Percentiles rank a stretch among this genome's conserved stretches.
Conservation (phyloP, 192 early-diverging fungal genomes). For the Jimgerdemannia flammicorona region DNA sequence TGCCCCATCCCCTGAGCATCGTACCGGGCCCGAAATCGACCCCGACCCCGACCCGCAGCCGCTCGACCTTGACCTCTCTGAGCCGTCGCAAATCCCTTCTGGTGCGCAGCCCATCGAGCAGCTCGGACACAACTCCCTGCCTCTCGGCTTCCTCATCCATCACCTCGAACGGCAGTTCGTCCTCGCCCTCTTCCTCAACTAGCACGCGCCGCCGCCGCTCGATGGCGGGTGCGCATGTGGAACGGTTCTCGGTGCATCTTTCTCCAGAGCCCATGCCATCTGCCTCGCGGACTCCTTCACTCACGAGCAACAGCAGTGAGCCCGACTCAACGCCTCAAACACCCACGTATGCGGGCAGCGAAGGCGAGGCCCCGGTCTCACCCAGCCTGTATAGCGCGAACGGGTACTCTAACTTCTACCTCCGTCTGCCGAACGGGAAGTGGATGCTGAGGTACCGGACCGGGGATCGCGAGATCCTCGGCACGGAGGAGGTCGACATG, state of each 20-base stretch:
- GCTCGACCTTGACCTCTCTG: not conserved
- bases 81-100: not conserved
- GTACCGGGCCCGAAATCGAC: too few relatives aligned
- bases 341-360: not conserved
- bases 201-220: not conserved
- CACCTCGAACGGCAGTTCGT: not conserved
- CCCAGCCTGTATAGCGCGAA: not conserved
- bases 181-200: not conserved
- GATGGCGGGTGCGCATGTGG: not conserved
- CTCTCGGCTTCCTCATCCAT: not conserved
- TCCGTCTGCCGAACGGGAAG: slow-evolving; percentile 29
- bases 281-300: not conserved
- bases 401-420: slow-evolving; percentile 30
- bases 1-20: too few relatives aligned
- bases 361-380: not conserved
- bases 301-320: not conserved
- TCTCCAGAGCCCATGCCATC: not conserved
- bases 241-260: not conserved
- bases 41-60: too few relatives aligned
- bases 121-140: not conserved
- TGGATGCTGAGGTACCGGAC: slow-evolving; percentile 36
- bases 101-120: not conserved
- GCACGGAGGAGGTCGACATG: slow-evolving; percentile 30
- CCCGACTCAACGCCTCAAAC: not conserved
- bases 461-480: slow-evolving; percentile 25